Base-by-base conservation (phyloP, 129 eudicot genomes). In the Artemisia tridentata region DNA sequence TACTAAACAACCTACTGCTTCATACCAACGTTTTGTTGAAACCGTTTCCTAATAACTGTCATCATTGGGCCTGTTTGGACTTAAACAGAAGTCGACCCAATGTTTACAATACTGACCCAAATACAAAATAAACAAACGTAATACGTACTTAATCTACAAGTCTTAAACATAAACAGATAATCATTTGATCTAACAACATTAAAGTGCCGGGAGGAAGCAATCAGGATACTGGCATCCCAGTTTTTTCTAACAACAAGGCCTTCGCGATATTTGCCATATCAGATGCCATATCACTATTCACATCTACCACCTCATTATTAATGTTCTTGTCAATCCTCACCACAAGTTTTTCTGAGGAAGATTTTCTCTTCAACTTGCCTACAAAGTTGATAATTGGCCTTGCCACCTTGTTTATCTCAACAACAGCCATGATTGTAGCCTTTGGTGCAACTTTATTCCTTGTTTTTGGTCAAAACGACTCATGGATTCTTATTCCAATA, bases 151-250 rank as follows among this genome's bases (percentile, higher is more conserved):
- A n/a, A n/a, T n/a, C n/a, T n/a, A n/a, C n/a, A n/a, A n/a, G n/a
- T n/a, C n/a, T n/a, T n/a, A n/a, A n/a, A n/a, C n/a, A n/a, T n/a
- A n/a, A n/a, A n/a, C n/a, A n/a, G n/a, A n/a, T n/a, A n/a, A n/a
- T n/a, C n/a, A n/a, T n/a, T n/a, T n/a, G n/a, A n/a, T n/a, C n/a
- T n/a, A n/a, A n/a, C n/a, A n/a, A n/a, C n/a, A n/a, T n/a, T n/a
- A n/a, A n/a, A n/a, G 78, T 73, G 20, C 79, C 72, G 0, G 79
- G 79, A 13, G 79, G 79, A 25, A 66, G 25, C 47, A 56, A 74
- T 34, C 46, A 8, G 6, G 46, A 65, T 1, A 54, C 31, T 0
- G 79, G 79, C 13, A 59, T 5, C 20, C 79, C 79, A 11, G 1
- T 25, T 12, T 59, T 60, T 60, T 12, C 18, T 14, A 60, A 60